Evolutionary conservation across 108 stramenopile species (phyloP).

Genomic region (Nannochloropsis granulata): DNA sequence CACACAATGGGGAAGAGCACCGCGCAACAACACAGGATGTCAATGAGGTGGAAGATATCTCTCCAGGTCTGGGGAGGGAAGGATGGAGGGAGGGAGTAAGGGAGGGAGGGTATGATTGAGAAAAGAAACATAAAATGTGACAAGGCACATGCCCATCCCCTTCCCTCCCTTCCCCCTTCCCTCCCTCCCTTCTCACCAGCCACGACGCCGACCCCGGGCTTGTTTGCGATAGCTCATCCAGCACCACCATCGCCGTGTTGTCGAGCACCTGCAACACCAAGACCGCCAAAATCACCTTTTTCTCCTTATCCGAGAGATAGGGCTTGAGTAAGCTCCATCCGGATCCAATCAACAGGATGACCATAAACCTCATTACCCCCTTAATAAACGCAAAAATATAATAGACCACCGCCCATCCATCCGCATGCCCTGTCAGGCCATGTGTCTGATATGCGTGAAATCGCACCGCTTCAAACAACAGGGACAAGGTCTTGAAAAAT

Average conservation of each 20-base stretch:
- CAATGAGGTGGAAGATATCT: constrained; percentile 73
- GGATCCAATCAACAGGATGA: constrained; percentile 88
- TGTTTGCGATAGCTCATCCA: constrained; percentile 47
- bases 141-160: not conserved
- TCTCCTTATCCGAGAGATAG: constrained; percentile 65
- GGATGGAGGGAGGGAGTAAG: not conserved
- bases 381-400: constrained; percentile 64
- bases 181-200: constrained; percentile 6
- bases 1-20: constrained; percentile 92
- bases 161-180: no score
- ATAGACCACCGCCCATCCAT: constrained; percentile 64
- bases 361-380: constrained; percentile 68
- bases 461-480: constrained; percentile 67
- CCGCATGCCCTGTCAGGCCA: constrained; percentile 65
- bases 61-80: no score
- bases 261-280: constrained; percentile 68
- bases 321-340: constrained; percentile 67
- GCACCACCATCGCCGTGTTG: constrained; percentile 81
- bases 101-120: not conserved
- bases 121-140: not conserved
- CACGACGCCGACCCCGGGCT: constrained; percentile 60
- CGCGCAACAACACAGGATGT: constrained; percentile 89
- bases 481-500: constrained; percentile 56
- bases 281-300: constrained; percentile 62
- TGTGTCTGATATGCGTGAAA: constrained; percentile 58